Evolutionary conservation across 768 basidiomycete species (phyloP).

Genomic region (Boletus vinaceobasis): DNA sequence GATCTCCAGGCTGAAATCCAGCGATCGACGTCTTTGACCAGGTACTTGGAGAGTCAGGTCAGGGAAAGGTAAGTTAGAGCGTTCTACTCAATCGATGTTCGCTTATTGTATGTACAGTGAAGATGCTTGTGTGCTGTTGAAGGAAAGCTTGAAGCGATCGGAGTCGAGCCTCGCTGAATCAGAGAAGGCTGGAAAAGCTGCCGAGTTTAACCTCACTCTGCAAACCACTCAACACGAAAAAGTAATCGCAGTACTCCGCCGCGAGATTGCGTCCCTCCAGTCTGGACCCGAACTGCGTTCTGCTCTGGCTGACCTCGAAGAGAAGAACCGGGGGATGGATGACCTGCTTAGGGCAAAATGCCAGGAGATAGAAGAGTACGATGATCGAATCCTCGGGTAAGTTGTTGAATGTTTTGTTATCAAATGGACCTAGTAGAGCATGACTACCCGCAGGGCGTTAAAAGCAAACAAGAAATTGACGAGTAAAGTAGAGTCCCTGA

Average conservation of each 20-base stretch:
- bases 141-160: slow-evolving; percentile 38
- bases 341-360: slow-evolving; percentile 65
- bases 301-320: slow-evolving; percentile 57
- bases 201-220: slow-evolving; percentile 64
- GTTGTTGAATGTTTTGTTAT: slow-evolving; percentile 1
- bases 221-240: slow-evolving; percentile 67
- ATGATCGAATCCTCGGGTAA: slow-evolving; percentile 77
- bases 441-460: slow-evolving; percentile 48
- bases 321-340: slow-evolving; percentile 75
- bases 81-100: neutral
- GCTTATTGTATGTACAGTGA: slow-evolving; percentile 41
- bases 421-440: neutral
- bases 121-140: slow-evolving; percentile 37
- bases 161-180: slow-evolving; percentile 46
- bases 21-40: slow-evolving; percentile 54
- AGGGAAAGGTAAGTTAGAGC: slow-evolving; percentile 51
- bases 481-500: slow-evolving; percentile 65
- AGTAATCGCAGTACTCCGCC: slow-evolving; percentile 53
- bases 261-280: slow-evolving; percentile 51
- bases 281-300: slow-evolving; percentile 54
- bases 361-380: slow-evolving; percentile 78
- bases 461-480: slow-evolving; percentile 79
- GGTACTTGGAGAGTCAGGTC: slow-evolving; percentile 60
- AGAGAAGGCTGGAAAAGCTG: slow-evolving; percentile 57
- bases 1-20: slow-evolving; percentile 63